Conservation (phyloP, 495 filamentous ascomycete species). For the Aspergillus panamensis region DNA sequence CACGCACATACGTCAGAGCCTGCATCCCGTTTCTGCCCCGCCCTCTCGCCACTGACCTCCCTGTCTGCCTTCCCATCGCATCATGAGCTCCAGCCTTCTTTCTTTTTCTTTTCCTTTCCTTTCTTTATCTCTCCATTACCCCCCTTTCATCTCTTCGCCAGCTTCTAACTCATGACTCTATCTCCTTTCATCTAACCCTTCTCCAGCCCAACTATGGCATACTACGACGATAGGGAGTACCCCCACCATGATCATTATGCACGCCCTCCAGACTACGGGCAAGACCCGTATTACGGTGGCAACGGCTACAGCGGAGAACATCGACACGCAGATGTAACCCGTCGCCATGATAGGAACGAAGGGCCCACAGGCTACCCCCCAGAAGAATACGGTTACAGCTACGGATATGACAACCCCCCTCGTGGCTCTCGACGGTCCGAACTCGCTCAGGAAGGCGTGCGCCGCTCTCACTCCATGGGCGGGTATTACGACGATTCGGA, state of each 20-base stretch:
- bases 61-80: neutral
- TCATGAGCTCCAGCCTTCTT: neutral
- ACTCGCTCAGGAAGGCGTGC: slow-evolving; percentile 29
- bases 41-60: neutral
- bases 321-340: slow-evolving; percentile 46
- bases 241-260: slow-evolving; percentile 32
- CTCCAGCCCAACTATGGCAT: slow-evolving; percentile 32
- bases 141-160: neutral
- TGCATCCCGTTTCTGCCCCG: neutral
- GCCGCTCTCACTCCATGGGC: slow-evolving; percentile 44
- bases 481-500: slow-evolving; percentile 49
- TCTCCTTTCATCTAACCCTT: slow-evolving; percentile 4
- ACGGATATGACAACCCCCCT: slow-evolving; percentile 47
- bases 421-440: slow-evolving; percentile 32
- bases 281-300: slow-evolving; percentile 30
- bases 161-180: neutral
- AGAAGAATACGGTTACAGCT: slow-evolving; percentile 42
- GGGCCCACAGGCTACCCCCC: slow-evolving; percentile 68
- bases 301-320: slow-evolving; percentile 16
- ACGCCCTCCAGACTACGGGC: slow-evolving; percentile 31
- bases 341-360: slow-evolving; percentile 48
- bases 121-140: neutral
- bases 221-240: slow-evolving; percentile 39
- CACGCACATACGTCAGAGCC: neutral
- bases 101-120: neutral